Evolutionary conservation across 352 stramenopile genomes (phyloP).

Genomic region (Globisporangium solare): DNA sequence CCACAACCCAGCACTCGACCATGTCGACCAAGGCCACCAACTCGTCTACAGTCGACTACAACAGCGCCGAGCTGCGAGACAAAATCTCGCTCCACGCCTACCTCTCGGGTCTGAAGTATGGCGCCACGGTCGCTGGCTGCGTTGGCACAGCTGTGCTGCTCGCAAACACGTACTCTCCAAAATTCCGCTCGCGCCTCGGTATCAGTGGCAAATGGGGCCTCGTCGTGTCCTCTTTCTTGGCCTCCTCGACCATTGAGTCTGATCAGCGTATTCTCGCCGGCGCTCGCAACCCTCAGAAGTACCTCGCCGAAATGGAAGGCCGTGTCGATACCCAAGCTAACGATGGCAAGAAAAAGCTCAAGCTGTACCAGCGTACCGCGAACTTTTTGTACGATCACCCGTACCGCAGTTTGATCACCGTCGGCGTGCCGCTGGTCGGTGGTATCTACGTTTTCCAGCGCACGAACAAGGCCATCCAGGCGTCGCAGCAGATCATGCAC

Average conservation of each 20-base stretch:
- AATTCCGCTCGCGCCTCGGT: conserved; percentile 61
- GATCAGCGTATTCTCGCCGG: conserved; percentile 55
- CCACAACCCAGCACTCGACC: background rate
- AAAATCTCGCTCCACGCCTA: conserved; percentile 67
- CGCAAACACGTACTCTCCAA: conserved; percentile 51
- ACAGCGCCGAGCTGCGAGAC: conserved; percentile 34
- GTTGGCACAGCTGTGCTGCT: conserved; percentile 24
- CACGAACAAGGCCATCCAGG: conserved; percentile 59
- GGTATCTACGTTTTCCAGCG: conserved; percentile 66
- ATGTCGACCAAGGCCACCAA: background rate
- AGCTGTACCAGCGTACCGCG: conserved; percentile 50
- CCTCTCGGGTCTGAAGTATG: conserved; percentile 44
- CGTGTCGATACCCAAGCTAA: conserved; percentile 30
- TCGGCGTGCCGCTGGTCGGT: conserved; percentile 57
- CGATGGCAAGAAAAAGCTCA: conserved; percentile 26
- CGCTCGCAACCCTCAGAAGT: conserved; percentile 67
- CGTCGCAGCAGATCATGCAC: conserved; percentile 84
- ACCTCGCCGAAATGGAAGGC: conserved; percentile 47
- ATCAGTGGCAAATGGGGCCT: conserved; percentile 73
- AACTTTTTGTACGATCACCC: conserved; percentile 82
- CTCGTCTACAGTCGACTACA: background rate
- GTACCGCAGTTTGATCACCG: conserved; percentile 45
- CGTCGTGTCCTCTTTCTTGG: conserved; percentile 52
- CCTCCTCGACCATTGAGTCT: conserved; percentile 53
- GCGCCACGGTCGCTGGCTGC: conserved; percentile 25